Percentiles rank a stretch among this genome's conserved stretches.
Evolutionary conservation across 306 rosid species (phyloP).

Genomic region (Carpinus fangiana): DNA sequence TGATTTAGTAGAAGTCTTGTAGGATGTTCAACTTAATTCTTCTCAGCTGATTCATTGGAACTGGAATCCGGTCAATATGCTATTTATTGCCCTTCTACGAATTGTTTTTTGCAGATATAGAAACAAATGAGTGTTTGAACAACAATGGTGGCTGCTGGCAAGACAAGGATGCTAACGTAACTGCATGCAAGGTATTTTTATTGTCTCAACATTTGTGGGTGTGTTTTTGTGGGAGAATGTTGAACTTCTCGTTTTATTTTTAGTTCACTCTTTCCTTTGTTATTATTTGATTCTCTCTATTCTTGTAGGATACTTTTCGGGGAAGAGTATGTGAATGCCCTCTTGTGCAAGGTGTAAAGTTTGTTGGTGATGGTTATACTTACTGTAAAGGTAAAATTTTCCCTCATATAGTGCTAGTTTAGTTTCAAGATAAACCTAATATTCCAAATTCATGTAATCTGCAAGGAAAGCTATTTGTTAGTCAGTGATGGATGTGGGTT

Average conservation of each 20-base stretch:
- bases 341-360: slow-evolving; percentile 72
- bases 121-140: slow-evolving; percentile 90
- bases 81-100: slow-evolving; percentile 19
- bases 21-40: neutral
- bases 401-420: slow-evolving; percentile 3
- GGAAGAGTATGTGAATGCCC: slow-evolving; percentile 99
- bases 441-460: neutral
- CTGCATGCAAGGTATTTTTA: slow-evolving; percentile 88
- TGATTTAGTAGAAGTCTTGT: neutral
- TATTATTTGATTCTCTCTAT: slow-evolving; percentile 21
- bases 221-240: slow-evolving; percentile 10
- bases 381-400: slow-evolving; percentile 77
- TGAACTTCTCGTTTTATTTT: slow-evolving; percentile 5
- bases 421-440: slow-evolving; percentile 16
- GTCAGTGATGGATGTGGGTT: neutral
- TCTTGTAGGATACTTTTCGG: slow-evolving; percentile 76
- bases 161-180: slow-evolving; percentile 62
- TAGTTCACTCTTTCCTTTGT: slow-evolving; percentile 6
- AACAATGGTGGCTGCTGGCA: slow-evolving; percentile 97
- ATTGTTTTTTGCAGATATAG: slow-evolving; percentile 52
- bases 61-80: slow-evolving; percentile 26
- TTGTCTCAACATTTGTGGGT: slow-evolving; percentile 19
- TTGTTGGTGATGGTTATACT: slow-evolving; percentile 85
- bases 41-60: neutral
- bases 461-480: neutral